Conservation (phyloP, 169 alveolate species). For the Haemoproteus tartakovskyi region DNA sequence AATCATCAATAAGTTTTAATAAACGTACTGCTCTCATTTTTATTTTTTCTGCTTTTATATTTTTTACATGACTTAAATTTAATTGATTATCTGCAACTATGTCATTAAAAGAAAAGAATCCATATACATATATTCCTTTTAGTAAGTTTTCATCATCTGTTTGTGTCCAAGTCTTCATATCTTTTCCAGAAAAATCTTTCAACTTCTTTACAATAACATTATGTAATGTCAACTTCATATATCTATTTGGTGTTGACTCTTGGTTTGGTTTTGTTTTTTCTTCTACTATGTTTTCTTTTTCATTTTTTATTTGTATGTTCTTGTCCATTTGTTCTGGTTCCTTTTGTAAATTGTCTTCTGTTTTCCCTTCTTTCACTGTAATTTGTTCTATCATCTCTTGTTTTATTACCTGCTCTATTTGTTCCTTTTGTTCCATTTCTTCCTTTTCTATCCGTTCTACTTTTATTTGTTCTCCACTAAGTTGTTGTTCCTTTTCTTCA, state of each 20-base stretch:
- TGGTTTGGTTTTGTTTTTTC: no score
- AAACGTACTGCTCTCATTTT: constrained; percentile 76
- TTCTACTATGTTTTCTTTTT: background rate
- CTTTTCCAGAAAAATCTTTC: constrained; percentile 72
- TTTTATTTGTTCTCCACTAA: background rate
- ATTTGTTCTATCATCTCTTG: background rate
- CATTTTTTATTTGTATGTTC: background rate
- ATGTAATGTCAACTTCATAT: constrained; percentile 71
- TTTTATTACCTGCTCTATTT: no score
- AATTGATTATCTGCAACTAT: constrained; percentile 78
- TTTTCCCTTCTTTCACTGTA: background rate
- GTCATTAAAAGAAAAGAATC: constrained; percentile 86
- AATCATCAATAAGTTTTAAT: constrained; percentile 74
- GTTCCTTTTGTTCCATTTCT: background rate
- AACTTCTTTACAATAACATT: constrained; percentile 67
- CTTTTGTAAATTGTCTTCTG: background rate
- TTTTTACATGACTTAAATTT: constrained; percentile 73
- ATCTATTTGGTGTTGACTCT: constrained; percentile 32
- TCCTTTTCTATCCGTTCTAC: background rate
- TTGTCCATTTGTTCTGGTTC: background rate
- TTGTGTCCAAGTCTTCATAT: constrained; percentile 77
- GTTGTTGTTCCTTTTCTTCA: no score
- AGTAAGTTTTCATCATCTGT: constrained; percentile 81
- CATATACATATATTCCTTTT: constrained; percentile 83
- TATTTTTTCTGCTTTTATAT: constrained; percentile 77